Evolutionary conservation across 2,329 filamentous ascomycete genomes (phyloP).

Genomic region (Cyphellophora europaea): DNA sequence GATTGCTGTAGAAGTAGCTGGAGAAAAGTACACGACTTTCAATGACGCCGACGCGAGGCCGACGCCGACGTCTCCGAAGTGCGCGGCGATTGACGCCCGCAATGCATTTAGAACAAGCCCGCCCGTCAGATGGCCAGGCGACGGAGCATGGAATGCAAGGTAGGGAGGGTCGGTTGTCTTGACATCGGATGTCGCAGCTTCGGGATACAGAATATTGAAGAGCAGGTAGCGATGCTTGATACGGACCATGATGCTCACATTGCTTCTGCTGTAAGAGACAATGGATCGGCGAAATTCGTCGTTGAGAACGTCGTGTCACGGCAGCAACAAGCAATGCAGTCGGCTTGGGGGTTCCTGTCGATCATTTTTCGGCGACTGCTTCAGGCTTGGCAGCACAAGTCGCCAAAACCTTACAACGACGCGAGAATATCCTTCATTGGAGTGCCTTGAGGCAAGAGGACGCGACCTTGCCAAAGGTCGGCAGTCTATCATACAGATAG

Average conservation of each 20-base stretch:
- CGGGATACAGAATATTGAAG: constrained; percentile 84
- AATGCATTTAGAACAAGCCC: constrained; percentile 45
- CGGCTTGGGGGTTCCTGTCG: too few species aligned
- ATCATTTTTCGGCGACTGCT: too few species aligned
- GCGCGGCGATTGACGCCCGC: constrained; percentile 55
- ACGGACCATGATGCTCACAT: constrained; percentile 64
- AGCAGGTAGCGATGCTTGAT: constrained; percentile 93
- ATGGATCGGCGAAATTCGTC: not conserved
- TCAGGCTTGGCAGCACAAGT: too few species aligned
- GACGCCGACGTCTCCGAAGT: constrained; percentile 85
- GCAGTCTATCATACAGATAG: too few species aligned
- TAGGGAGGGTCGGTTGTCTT: constrained; percentile 43
- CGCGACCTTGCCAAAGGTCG: too few species aligned
- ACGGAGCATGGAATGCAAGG: constrained; percentile 70
- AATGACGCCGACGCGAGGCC: constrained; percentile 22
- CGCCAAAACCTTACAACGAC: too few species aligned
- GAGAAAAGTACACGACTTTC: constrained; percentile 82
- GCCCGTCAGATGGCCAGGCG: constrained; percentile 59
- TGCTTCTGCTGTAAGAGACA: not conserved
- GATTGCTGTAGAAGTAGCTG: constrained; percentile 90
- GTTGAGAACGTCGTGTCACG: too few species aligned
- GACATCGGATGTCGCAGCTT: constrained; percentile 23
- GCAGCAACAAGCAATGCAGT: too few species aligned
- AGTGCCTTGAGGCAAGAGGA: too few species aligned
- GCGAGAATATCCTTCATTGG: too few species aligned